Base-by-base conservation (phyloP, 805 yeast species). In the Jamesozyma gamospora region DNA sequence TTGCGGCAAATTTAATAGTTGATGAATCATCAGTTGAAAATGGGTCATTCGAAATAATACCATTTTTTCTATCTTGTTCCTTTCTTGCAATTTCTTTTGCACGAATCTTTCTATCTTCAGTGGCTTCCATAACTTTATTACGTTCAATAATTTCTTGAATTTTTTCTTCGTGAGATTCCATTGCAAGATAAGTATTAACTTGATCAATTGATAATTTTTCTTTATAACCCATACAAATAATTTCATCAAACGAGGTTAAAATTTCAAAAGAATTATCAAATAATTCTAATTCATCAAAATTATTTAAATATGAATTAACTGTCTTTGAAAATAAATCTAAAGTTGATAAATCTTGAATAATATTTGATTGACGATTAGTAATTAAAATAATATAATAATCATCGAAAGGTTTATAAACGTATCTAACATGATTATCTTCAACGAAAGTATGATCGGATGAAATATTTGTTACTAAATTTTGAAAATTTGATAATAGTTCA, bases 91-190 rank as follows among this genome's bases (percentile, higher is more conserved):
- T 80, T 56, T 83, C 94, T 62, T 82, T 85, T 37, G 97, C 96
- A 60, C 85, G 79, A 64, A 94, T 82, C 67, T 90, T 90, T 65
- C 97, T 81, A 64, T 90, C 96, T 65, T 92, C 98, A 40, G 85
- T 79, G 31, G 98, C 98, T 64, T 90, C 98, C 54, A 84, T 67
- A 66, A 92, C 98, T 66, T 92, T 92, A 69, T 92, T 92, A 62
- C 88, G 79, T 65, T 86, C 97, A 53, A 92, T 92, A 60, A 92
- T 88, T 60, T 92, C 96, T 69, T 92, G 97, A 57, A 94, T 90
- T 70, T 85, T 90, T 66, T 92, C 99, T 65, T 92, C 98, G 61
- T 92, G 96, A 31, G 95, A 83, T 65, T 92, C 97, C 97, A 92
- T 90, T 58, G 86, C 90, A 67, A 92, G 69, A 64, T 84, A 90